Base-by-base conservation (phyloP, 495 filamentous ascomycete genomes). In the Hypoxylon lenormandii region DNA sequence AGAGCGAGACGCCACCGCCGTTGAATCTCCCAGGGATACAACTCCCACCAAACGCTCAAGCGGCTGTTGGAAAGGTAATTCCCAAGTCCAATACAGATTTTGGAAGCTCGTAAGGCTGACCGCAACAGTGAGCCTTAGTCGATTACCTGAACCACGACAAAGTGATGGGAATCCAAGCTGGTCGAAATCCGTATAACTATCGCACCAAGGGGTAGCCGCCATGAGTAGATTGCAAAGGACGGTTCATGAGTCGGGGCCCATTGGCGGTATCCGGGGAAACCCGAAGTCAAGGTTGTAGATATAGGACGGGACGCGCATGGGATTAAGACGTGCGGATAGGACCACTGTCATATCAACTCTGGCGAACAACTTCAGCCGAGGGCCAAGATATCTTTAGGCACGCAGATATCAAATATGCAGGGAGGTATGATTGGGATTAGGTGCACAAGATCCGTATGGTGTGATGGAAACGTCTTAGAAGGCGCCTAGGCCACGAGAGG, bases 21-120 rank as follows among this genome's bases (percentile, higher is more conserved):
- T 50, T 75, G 5, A 60, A 70, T 12, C 49, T 75, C 11, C 73
- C 73, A 2, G 73, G 73, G 18, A 30, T 75, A 23, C 12, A 75
- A 45, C 22, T 74, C 2, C 65, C 65, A 21, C 61, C 69, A 47
- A 53, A 58, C 10, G 69, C 69, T 28, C 64, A 73, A 30, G 56
- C 66, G 46, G 66, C 71, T 4, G 70, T 69, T 16, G 70, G 70
- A 57, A 70, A 65, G 55, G 63, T 72, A 47, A 58, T 18, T 36
- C 18, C 22, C 1, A 13, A 33, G 12, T 4, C 13, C 28, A 11
- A 19, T 18, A 15, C 42, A 23, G 64, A 62, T 36, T 72, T 76
- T 13, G 50, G 54, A 23, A 50, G 36, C 47, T 36, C 1, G 48
- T 28, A 28, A 10, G 43, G 23, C 68, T 66, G 22, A 71, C 53